Conservation (phyloP, 768 basidiomycete species). For the Mycena leptocephala region DNA sequence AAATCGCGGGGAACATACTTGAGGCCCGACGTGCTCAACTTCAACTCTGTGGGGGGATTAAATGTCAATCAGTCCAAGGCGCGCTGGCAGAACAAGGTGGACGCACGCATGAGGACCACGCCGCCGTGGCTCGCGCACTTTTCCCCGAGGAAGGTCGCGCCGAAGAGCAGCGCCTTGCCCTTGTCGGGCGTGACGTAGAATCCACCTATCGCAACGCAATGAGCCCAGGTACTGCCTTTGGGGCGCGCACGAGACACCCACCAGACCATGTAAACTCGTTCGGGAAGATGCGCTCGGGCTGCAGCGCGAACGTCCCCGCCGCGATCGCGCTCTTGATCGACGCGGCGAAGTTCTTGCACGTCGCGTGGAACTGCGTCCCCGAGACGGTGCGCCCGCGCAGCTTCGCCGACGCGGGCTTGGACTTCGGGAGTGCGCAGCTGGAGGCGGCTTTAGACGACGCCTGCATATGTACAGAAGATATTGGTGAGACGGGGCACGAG, state of each 20-base stretch:
- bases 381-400: background rate
- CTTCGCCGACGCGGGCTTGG: background rate
- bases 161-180: constrained; percentile 16
- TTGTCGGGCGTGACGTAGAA: constrained; percentile 26
- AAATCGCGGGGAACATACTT: background rate
- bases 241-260: background rate
- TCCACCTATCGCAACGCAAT: constrained; percentile 1
- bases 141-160: constrained; percentile 10
- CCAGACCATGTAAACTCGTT: background rate
- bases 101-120: constrained; percentile 5
- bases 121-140: background rate
- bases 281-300: background rate
- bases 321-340: background rate
- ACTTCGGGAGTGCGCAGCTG: background rate
- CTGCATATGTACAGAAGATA: too few species aligned
- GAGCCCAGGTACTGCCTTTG: background rate
- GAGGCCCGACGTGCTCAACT: background rate
- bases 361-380: constrained; percentile 16
- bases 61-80: background rate
- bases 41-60: background rate
- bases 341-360: constrained; percentile 17
- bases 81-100: background rate
- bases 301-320: background rate
- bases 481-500: too few species aligned
- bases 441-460: background rate